Evolutionary conservation across 495 filamentous ascomycete species (phyloP).

Genomic region (Aspergillus biplanus): DNA sequence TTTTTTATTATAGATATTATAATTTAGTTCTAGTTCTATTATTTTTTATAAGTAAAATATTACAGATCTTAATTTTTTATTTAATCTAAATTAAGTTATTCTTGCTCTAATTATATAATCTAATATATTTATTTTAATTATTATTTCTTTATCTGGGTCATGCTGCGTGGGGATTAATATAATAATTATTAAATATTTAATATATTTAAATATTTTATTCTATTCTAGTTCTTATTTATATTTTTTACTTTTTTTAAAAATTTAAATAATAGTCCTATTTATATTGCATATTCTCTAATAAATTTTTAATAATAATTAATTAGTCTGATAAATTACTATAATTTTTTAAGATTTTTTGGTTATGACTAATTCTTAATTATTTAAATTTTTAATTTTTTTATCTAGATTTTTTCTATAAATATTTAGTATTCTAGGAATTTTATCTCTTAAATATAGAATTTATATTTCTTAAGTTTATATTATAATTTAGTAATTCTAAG

Average conservation of each 20-base stretch:
- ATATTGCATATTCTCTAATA: background rate
- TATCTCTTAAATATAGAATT: background rate
- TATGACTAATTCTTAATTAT: background rate
- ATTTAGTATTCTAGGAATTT: background rate
- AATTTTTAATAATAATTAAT: background rate
- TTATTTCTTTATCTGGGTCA: background rate
- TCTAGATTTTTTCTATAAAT: background rate
- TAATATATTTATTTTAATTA: constrained; percentile 1
- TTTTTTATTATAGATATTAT: background rate
- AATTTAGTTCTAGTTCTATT: background rate
- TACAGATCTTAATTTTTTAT: background rate
- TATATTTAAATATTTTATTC: background rate
- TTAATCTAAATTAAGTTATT: background rate
- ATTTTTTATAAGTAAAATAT: background rate
- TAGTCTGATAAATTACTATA: background rate
- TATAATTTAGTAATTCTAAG: background rate
- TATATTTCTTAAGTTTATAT: background rate
- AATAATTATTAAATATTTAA: background rate
- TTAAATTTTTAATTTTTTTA: background rate
- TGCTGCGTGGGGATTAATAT: background rate
- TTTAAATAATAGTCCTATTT: background rate
- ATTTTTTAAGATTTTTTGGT: background rate
- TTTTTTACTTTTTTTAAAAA: background rate
- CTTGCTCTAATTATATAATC: background rate
- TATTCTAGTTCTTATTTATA: background rate